A percentile compares a stretch with the other conserved stretches of the same genome.
Evolutionary conservation across 2,329 filamentous ascomycete genomes (phyloP).

Genomic region (Penicillium hesseltinei): DNA sequence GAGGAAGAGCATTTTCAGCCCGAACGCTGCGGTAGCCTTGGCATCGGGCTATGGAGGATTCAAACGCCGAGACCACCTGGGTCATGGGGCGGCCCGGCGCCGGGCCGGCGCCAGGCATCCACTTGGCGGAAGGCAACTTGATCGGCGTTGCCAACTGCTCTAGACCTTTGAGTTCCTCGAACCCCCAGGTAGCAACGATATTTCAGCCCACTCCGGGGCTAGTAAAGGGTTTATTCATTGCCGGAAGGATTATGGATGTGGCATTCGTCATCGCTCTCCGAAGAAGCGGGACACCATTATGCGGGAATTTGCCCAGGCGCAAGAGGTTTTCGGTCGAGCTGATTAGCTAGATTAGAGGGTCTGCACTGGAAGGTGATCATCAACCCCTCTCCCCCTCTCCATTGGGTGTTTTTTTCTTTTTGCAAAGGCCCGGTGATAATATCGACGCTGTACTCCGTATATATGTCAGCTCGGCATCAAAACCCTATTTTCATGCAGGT

Average conservation of each 20-base stretch:
- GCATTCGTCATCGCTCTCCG: background rate
- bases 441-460: background rate
- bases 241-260: background rate
- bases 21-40: background rate
- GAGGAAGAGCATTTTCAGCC: background rate
- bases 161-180: background rate
- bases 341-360: background rate
- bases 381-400: background rate
- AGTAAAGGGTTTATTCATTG: background rate
- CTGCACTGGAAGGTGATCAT: background rate
- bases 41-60: background rate
- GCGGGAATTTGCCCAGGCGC: background rate
- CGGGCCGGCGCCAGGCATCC: conserved; percentile 1
- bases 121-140: background rate
- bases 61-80: background rate
- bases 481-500: background rate
- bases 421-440: too few relatives aligned
- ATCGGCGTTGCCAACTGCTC: background rate
- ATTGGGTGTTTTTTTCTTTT: too few relatives aligned
- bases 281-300: background rate
- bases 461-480: background rate
- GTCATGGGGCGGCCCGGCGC: background rate
- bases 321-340: background rate
- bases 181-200: background rate
- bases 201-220: background rate